These are phyloP conservation scores for Tremella fuciformis DNA, from an alignment of 768 basidiomycete genomes.

Conservation along the genomic window DNA sequence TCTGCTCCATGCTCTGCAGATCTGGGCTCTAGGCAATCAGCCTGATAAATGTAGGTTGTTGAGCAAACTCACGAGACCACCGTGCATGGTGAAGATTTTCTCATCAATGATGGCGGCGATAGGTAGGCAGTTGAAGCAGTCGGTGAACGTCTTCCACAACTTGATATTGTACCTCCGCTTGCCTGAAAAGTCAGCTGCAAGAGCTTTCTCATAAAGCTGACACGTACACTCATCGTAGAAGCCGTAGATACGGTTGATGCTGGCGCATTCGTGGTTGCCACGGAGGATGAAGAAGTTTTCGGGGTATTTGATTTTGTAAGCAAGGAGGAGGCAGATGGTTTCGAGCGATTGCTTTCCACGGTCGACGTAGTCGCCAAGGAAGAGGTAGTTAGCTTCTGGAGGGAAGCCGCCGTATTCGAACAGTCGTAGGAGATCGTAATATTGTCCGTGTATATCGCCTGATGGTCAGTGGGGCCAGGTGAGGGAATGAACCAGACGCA, in stretches of 20 bases:
- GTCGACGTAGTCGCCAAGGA: slow-evolving; percentile 99
- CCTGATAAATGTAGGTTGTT: neutral
- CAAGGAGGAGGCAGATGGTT: slow-evolving; percentile 97
- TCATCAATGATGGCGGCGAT: slow-evolving; percentile 99
- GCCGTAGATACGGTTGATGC: slow-evolving; percentile 99
- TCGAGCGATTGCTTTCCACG: slow-evolving; percentile 98
- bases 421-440: slow-evolving; percentile 94
- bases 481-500: slow-evolving; percentile 54
- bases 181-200: slow-evolving; percentile 58
- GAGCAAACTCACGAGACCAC: slow-evolving; percentile 61
- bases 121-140: slow-evolving; percentile 99
- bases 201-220: neutral
- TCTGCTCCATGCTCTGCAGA: slow-evolving; percentile 99
- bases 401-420: slow-evolving; percentile 99
- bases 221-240: slow-evolving; percentile 98
- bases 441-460: slow-evolving; percentile 99
- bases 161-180: slow-evolving; percentile 99
- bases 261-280: slow-evolving; percentile 98
- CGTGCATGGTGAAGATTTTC: slow-evolving; percentile 99
- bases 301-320: slow-evolving; percentile 97
- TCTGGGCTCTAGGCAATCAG: slow-evolving; percentile 66
- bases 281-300: slow-evolving; percentile 99
- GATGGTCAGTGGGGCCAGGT: slow-evolving; percentile 20
- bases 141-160: slow-evolving; percentile 99
- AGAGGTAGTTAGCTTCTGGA: slow-evolving; percentile 99